Base-by-base conservation (phyloP, 2,329 filamentous ascomycete genomes). In the Raffaelea deltoideospora region DNA sequence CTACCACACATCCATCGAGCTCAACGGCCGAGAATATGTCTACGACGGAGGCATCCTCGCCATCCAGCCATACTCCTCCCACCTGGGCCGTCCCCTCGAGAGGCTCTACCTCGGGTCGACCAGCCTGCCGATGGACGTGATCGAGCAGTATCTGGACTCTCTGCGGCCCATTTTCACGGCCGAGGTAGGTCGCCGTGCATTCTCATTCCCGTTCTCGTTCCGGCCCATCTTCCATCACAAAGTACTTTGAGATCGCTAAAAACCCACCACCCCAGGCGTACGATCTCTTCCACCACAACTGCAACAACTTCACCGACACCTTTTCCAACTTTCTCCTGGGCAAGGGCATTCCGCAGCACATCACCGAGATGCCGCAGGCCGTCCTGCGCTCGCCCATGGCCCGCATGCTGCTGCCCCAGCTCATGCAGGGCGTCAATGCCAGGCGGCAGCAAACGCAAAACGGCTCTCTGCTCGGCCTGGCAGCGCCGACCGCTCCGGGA, bases 301-400 rank as follows among this genome's bases (percentile, higher is more conserved):
- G 88, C 63, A 98, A 96, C 61, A 95, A 95, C 56, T 98, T 96
- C 57, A 84, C 82, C 4, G 88, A 96, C 51, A 86, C 94, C 42
- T 78, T 96, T 46, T 66, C 84, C 43, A 90, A 83, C 56, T 96
- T 96, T 44, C 64, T 96, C 0, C 64, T 95, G 1, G 88, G 90
- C 18, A 81, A 77, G 47, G 82, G 84, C 3, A 96, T 96, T 41
- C 90, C 90, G 0, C 70, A 77, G 1, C 77, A 93, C 48, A 96
- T 98, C 45, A 71, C 74, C 22, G 84, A 79, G 46, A 76, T 96
- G 52, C 88, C 88, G 0, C 70, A 86, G 49, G 80, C 78, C 1
- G 87, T 96, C 9, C 66, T 96, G 11, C 75, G 81, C 40, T 90
- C 85, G 0, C 85, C 85, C 0, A 80, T 94, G 50, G 90, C 90